Conservation (phyloP, 2,329 filamentous ascomycete genomes). For the Exophiala aquamarina region DNA sequence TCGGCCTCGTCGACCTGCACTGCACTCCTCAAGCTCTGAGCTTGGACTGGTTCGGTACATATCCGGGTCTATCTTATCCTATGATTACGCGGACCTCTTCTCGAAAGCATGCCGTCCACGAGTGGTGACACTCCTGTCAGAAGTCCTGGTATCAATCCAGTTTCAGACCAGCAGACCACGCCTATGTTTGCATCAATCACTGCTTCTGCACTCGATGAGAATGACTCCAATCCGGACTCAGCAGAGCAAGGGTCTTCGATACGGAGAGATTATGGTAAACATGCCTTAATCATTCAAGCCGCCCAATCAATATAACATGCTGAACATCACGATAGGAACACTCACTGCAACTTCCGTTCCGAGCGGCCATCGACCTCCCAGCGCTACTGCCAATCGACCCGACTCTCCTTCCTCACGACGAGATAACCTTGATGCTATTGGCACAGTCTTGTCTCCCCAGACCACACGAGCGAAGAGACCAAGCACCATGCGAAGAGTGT, state of each 20-base stretch:
- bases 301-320: neutral
- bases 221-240: slow-evolving; percentile 1
- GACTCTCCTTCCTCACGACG: slow-evolving; percentile 3
- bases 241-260: slow-evolving; percentile 8
- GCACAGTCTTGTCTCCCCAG: slow-evolving; percentile 45
- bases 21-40: too few relatives aligned
- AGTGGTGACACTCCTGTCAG: slow-evolving; percentile 9
- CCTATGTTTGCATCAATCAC: neutral
- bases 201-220: neutral
- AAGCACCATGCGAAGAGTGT: slow-evolving; percentile 68
- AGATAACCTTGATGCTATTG: slow-evolving; percentile 26
- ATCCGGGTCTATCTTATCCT: too few relatives aligned
- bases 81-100: too few relatives aligned
- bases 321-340: slow-evolving; percentile 13
- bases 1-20: too few relatives aligned
- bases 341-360: slow-evolving; percentile 8
- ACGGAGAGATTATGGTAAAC: slow-evolving; percentile 21
- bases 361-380: slow-evolving; percentile 17
- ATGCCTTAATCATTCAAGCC: neutral
- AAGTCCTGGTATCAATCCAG: slow-evolving; percentile 8
- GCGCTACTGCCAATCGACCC: slow-evolving; percentile 8
- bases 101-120: slow-evolving; percentile 15
- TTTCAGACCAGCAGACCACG: slow-evolving; percentile 7
- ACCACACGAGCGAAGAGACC: slow-evolving; percentile 65
- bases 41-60: too few relatives aligned